Base-by-base conservation (phyloP, 768 basidiomycete species). In the Crepidotus variabilis region DNA sequence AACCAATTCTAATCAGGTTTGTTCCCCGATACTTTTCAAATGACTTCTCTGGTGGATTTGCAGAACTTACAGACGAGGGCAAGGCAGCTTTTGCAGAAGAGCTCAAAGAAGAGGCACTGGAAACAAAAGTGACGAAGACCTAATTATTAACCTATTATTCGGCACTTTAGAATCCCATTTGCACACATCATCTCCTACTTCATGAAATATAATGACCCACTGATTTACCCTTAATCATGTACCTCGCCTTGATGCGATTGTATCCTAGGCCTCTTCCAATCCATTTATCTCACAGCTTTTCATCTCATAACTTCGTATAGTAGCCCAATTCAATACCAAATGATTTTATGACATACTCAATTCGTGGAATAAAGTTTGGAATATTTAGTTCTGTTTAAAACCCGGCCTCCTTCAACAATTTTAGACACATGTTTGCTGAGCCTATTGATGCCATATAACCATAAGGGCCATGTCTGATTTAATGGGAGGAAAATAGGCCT, bases 21-120 rank as follows among this genome's bases (percentile, higher is more conserved):
- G 75, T 83, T 52, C 85, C 94, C 23, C 66, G 67, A 35, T 93
- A 87, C 71, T 96, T 98, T 63, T 87, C 88, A 65, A 74, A 78
- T 53, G 84, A 88, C 52, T 75, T 86, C 52, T 77, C 75, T 33
- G 77, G 78, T 10, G 95, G 95, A 11, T 77, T 81, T 55, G 84
- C 93, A 1, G 66, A 59, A 16, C 77, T 98, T 18, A 92, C 90
- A 0, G 76, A 72, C 0, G 87, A 79, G 45, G 95, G 95, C 5
- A 69, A 72, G 54, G 75, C 79, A 61, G 91, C 89, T 1, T 72
- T 97, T 13, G 81, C 91, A 67, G 87, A 89, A 58, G 92, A 95
- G 65, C 64, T 90, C 7, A 69, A 71, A 43, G 79, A 80, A 60
- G 63, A 69, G 14, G 67, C 69, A 14, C 13, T 11, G 14, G 39